A percentile compares a stretch with the other conserved stretches of the same genome.
phyloP scores from a whole-genome alignment of 1,139 yeast species.

The Kodamaea sp. region DNA sequence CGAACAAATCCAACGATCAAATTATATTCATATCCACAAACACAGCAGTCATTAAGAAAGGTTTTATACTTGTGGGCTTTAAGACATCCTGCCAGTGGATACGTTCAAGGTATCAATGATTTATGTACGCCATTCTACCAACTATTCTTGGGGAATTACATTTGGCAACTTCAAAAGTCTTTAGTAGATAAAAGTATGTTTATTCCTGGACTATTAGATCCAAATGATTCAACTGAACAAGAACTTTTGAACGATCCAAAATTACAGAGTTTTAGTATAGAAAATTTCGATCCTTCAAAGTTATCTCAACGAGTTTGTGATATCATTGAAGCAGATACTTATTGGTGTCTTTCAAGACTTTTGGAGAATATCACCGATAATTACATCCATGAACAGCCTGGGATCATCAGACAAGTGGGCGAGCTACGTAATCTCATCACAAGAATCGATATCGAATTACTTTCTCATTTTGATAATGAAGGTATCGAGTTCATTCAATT shows the following conservation, averaged over 20 bases:
- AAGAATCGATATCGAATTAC: constrained; percentile 72
- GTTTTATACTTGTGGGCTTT: constrained; percentile 93
- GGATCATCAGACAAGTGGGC: constrained; percentile 84
- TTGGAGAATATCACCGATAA: constrained; percentile 94
- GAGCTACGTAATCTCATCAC: constrained; percentile 74
- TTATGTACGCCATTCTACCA: constrained; percentile 92
- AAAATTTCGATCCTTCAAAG: constrained; percentile 57
- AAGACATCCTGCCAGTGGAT: constrained; percentile 96
- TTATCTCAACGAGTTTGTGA: constrained; percentile 48
- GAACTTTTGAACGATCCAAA: constrained; percentile 27
- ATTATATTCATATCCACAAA: constrained; percentile 63
- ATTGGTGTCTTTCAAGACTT: constrained; percentile 90
- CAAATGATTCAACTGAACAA: constrained; percentile 27
- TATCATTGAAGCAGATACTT: constrained; percentile 84
- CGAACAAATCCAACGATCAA: constrained; percentile 86
- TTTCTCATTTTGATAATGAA: constrained; percentile 71
- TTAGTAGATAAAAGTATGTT: constrained; percentile 27
- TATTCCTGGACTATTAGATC: constrained; percentile 36
- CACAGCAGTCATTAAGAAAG: constrained; percentile 76
- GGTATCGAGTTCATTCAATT: constrained; percentile 91
- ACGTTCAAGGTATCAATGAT: constrained; percentile 98
- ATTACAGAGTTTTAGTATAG: constrained; percentile 23
- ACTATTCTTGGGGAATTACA: constrained; percentile 72
- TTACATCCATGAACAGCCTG: constrained; percentile 97
- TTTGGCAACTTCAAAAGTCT: constrained; percentile 43